phyloP scores from a whole-genome alignment of 441 rosid species.

The Sinapis alba region DNA sequence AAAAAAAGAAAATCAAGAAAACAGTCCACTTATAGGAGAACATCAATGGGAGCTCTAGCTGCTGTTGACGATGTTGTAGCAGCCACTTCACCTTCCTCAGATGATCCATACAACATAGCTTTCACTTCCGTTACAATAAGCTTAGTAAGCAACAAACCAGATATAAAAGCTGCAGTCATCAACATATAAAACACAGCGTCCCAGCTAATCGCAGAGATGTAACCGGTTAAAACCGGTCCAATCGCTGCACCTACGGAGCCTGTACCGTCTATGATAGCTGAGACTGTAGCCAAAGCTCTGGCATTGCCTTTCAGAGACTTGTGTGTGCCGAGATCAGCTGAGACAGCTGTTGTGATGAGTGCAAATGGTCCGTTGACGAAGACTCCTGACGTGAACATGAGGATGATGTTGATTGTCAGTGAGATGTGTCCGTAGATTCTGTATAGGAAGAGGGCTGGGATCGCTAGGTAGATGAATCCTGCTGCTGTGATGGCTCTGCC shows the following conservation, averaged over 20 bases:
- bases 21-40: conserved; percentile 1
- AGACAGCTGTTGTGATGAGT: conserved; percentile 94
- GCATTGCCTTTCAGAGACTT: conserved; percentile 86
- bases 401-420: conserved; percentile 54
- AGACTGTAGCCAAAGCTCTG: conserved; percentile 86
- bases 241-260: conserved; percentile 96
- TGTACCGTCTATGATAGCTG: conserved; percentile 97
- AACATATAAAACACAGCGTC: conserved; percentile 86
- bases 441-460: conserved; percentile 86
- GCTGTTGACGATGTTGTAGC: conserved; percentile 13
- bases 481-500: conserved; percentile 96
- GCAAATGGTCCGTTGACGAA: conserved; percentile 93
- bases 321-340: conserved; percentile 94
- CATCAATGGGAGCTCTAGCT: conserved; percentile 36
- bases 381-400: conserved; percentile 82
- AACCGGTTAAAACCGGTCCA: conserved; percentile 89
- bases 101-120: conserved; percentile 53
- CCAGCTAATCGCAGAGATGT: conserved; percentile 85
- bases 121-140: conserved; percentile 75
- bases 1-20: not conserved
- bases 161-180: conserved; percentile 80
- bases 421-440: conserved; percentile 82
- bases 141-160: conserved; percentile 79
- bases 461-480: conserved; percentile 86
- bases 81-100: conserved; percentile 28